phyloP scores from a whole-genome alignment of 2,329 filamentous ascomycete genomes.

The Exophiala alcalophila region DNA sequence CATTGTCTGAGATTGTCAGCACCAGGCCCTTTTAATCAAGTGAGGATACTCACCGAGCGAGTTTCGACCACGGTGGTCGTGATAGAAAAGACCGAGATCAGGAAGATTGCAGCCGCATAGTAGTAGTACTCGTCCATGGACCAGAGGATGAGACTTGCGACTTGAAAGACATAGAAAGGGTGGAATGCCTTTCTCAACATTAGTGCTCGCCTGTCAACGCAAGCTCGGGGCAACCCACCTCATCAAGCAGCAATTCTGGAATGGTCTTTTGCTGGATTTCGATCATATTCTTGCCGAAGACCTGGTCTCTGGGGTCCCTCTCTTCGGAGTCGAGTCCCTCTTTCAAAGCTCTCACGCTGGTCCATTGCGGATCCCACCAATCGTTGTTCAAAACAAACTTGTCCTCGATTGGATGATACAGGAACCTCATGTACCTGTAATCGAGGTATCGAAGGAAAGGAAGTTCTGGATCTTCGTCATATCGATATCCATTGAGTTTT shows the following conservation, averaged over 20 bases:
- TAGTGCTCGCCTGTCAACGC: background rate
- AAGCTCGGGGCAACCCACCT: conserved; percentile 52
- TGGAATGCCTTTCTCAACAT: conserved; percentile 68
- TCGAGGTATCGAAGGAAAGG: conserved; percentile 73
- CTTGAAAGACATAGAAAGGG: conserved; percentile 97
- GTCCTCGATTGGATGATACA: conserved; percentile 83
- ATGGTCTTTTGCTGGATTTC: conserved; percentile 89
- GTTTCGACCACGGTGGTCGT: conserved; percentile 86
- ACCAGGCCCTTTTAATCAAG: conserved; percentile 18
- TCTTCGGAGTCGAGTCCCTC: conserved; percentile 84
- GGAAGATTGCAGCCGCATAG: conserved; percentile 90
- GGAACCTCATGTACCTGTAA: conserved; percentile 92
- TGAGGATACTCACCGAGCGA: conserved; percentile 59
- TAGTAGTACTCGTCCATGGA: conserved; percentile 97
- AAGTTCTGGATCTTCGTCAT: conserved; percentile 72
- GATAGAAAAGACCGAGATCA: conserved; percentile 93
- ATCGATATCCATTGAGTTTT: conserved; percentile 62
- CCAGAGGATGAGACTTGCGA: conserved; percentile 91
- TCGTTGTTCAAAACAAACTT: conserved; percentile 82
- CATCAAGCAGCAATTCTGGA: conserved; percentile 79
- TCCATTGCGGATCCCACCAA: conserved; percentile 94
- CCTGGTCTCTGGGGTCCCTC: conserved; percentile 73
- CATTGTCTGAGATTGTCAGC: conserved; percentile 64
- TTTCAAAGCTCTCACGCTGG: conserved; percentile 69
- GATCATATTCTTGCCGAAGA: conserved; percentile 88